Conservation (phyloP, 768 basidiomycete genomes). For the Cystobasidium tubakii region DNA sequence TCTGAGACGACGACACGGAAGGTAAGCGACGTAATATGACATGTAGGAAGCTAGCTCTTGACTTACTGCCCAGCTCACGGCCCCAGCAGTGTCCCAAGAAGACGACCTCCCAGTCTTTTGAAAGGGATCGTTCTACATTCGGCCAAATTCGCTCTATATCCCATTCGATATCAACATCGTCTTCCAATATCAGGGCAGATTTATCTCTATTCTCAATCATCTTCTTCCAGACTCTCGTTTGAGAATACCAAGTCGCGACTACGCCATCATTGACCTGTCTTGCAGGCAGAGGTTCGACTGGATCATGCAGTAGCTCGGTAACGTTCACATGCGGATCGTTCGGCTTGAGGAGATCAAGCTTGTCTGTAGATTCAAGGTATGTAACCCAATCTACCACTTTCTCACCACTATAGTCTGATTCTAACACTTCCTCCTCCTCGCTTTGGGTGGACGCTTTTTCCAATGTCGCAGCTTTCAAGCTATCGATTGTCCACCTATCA, state of each 20-base stretch:
- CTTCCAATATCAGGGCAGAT: conserved; percentile 44
- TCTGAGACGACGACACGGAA: conserved; percentile 19
- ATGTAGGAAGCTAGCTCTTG: background rate
- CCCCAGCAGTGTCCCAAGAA: conserved; percentile 46
- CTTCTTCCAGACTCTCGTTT: conserved; percentile 43
- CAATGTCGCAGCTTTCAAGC: background rate
- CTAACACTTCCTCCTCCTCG: background rate
- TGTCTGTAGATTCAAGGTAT: conserved; percentile 40
- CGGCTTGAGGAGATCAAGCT: conserved; percentile 14
- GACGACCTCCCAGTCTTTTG: conserved; percentile 41
- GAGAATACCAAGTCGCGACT: conserved; percentile 45
- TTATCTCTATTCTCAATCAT: conserved; percentile 42
- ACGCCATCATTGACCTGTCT: conserved; percentile 45
- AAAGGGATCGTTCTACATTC: conserved; percentile 39
- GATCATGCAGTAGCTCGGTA: conserved; percentile 37
- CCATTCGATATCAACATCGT: conserved; percentile 47
- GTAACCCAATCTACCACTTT: conserved; percentile 41
- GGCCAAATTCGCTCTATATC: conserved; percentile 46
- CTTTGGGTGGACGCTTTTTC: background rate
- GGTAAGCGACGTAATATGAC: background rate
- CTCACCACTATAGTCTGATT: background rate
- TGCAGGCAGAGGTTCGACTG: conserved; percentile 37
- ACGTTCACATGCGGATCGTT: conserved; percentile 11
- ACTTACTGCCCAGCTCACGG: conserved; percentile 41
- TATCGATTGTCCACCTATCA: conserved; percentile 21